Conservation (phyloP, 225 moss, liverwort and hornwort species). For the Polytrichum commune region DNA sequence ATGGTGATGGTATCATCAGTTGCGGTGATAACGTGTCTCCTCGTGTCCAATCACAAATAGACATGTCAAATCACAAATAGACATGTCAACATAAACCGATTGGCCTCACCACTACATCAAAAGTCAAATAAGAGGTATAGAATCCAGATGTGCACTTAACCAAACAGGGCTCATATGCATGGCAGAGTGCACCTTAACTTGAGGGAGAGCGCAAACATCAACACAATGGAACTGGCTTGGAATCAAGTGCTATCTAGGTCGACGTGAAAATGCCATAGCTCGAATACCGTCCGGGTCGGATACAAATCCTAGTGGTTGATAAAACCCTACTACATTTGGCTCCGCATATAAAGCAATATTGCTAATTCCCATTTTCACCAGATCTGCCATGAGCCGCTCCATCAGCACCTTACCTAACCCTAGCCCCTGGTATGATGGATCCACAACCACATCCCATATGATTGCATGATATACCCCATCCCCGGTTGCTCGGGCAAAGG, state of each 20-base stretch:
- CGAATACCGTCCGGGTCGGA: conserved; percentile 80
- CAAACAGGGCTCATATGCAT: too few species aligned
- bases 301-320: conserved; percentile 79
- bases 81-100: too few species aligned
- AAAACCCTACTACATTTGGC: conserved; percentile 75
- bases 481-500: conserved; percentile 82
- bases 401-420: conserved; percentile 91
- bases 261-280: conserved; percentile 80
- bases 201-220: too few species aligned
- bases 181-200: too few species aligned
- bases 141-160: too few species aligned
- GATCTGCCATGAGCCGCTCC: conserved; percentile 86
- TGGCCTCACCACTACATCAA: too few species aligned
- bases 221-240: too few species aligned
- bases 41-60: too few species aligned
- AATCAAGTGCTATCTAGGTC: conserved; percentile 29
- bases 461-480: conserved; percentile 84
- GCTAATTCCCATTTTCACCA: conserved; percentile 76
- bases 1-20: too few species aligned
- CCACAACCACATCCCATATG: conserved; percentile 94
- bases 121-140: too few species aligned
- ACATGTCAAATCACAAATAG: too few species aligned
- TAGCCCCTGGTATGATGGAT: conserved; percentile 75
- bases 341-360: conserved; percentile 89
- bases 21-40: too few species aligned